phyloP scores from a whole-genome alignment of 768 basidiomycete species.

The Tulasnella sp. region DNA sequence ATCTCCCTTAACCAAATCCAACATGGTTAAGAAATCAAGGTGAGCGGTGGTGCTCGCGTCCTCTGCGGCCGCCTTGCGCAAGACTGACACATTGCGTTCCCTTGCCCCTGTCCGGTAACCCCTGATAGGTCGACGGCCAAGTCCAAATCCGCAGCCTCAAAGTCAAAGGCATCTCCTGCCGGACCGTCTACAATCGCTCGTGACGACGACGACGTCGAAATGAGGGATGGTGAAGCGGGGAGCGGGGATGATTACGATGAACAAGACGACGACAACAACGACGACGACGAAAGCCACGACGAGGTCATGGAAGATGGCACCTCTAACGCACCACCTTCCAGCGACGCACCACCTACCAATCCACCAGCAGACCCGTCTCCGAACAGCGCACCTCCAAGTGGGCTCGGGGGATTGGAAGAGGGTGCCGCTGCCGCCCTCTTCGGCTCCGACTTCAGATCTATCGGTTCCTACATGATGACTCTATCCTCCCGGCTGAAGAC shows the following conservation, averaged over 20 bases:
- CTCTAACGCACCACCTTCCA: constrained; percentile 34
- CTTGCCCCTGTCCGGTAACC: neutral
- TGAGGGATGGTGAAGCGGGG: constrained; percentile 51
- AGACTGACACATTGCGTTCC: constrained; percentile 13
- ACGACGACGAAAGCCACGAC: constrained; percentile 29
- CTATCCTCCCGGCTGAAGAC: constrained; percentile 83
- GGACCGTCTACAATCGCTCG: constrained; percentile 33
- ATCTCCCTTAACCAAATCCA: constrained; percentile 34
- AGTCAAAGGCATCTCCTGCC: constrained; percentile 48
- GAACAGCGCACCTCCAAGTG: constrained; percentile 8
- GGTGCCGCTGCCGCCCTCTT: constrained; percentile 38
- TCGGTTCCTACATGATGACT: constrained; percentile 90
- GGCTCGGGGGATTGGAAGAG: constrained; percentile 40
- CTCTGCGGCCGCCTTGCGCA: constrained; percentile 11
- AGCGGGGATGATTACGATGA: constrained; percentile 34
- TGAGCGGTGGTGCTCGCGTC: constrained; percentile 32
- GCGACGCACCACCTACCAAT: constrained; percentile 33
- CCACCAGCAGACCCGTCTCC: constrained; percentile 27
- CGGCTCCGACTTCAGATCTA: constrained; percentile 73
- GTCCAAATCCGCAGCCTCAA: constrained; percentile 42
- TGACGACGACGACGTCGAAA: constrained; percentile 66
- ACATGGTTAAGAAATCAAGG: constrained; percentile 78
- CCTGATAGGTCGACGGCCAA: constrained; percentile 47
- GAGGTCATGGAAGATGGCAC: neutral
- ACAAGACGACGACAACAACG: constrained; percentile 36